Percentiles rank a stretch among this genome's conserved stretches.
Evolutionary conservation across 208 protist genomes (phyloP).

Genomic region (Crithidia fasciculata): DNA sequence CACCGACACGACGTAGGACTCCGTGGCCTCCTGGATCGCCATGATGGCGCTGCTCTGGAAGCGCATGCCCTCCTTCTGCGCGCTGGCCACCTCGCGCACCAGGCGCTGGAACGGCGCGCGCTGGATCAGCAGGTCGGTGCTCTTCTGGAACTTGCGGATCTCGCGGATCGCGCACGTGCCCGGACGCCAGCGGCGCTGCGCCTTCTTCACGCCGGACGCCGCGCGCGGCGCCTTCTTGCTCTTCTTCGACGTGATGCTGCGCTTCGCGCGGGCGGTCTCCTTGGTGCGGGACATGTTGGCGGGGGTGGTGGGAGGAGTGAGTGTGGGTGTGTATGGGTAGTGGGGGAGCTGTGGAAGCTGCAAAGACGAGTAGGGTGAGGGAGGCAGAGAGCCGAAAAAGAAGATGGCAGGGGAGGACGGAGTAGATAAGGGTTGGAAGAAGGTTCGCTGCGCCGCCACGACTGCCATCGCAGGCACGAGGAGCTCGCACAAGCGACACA

Average conservation of each 20-base stretch:
- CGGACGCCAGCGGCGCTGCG: constrained; percentile 95
- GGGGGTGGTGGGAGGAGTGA: neutral
- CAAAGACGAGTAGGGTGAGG: neutral
- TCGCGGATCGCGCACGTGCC: constrained; percentile 98
- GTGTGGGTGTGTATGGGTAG: constrained; percentile 2
- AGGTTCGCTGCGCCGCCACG: neutral
- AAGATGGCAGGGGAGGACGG: neutral
- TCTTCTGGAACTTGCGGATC: constrained; percentile 93
- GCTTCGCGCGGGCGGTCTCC: constrained; percentile 97
- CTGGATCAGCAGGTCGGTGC: constrained; percentile 88
- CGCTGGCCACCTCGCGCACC: constrained; percentile 82
- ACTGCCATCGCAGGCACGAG: too few species aligned
- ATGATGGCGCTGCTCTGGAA: constrained; percentile 88
- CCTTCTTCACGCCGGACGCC: constrained; percentile 96
- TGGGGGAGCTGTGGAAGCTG: neutral
- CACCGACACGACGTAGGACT: constrained; percentile 91
- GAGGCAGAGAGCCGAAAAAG: neutral
- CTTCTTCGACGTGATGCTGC: constrained; percentile 93
- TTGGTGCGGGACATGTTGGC: constrained; percentile 96
- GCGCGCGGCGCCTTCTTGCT: constrained; percentile 97
- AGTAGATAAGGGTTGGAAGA: neutral
- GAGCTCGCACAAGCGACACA: too few species aligned
- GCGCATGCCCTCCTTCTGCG: constrained; percentile 80
- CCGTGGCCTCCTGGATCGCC: constrained; percentile 91
- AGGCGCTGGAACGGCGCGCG: constrained; percentile 91